Evolutionary conservation across 371 early-diverging fungal species (phyloP), one percentile per base, ranked within the genome.

Genomic region (Dichotomocladium elegans): DNA sequence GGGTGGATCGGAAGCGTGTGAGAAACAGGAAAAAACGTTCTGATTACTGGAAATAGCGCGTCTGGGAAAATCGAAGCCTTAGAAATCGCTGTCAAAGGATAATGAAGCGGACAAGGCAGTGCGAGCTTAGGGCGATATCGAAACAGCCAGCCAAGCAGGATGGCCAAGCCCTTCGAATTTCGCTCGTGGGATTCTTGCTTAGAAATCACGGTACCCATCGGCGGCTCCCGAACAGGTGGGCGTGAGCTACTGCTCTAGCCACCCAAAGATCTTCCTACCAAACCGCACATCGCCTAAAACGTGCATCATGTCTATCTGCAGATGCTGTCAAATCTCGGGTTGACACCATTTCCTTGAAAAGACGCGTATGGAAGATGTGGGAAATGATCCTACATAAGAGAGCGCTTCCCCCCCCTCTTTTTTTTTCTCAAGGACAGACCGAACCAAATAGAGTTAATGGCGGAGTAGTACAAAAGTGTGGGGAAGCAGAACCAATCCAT

Each of bases 111-210:
- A n/a, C n/a, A n/a, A n/a, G n/a, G n/a, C n/a, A n/a, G n/a, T n/a
- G n/a, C n/a, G n/a, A n/a, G n/a, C n/a, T n/a, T n/a, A n/a, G n/a
- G n/a, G n/a, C n/a, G n/a, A n/a, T n/a, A n/a, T n/a, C n/a, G n/a
- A n/a, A n/a, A n/a, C n/a, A n/a, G n/a, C n/a, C n/a, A n/a, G n/a
- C n/a, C n/a, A n/a, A n/a, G n/a, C n/a, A n/a, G n/a, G n/a, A n/a
- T n/a, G n/a, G n/a, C n/a, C n/a, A n/a, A n/a, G n/a, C n/a, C n/a
- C n/a, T n/a, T n/a, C n/a, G n/a, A n/a, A n/a, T n/a, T n/a, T n/a
- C 2, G 35, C 29, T 35, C 51, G 51, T 51, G 51, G 51, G 51
- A 51, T 29, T 51, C 24, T 26, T 48, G 49, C 49, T 48, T 48
- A 48, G 49, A 48, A 48, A 48, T 29, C 24, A 14, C 28, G 29